Evolutionary conservation across 371 early-diverging fungal genomes (phyloP).

Genomic region (Mortierella sp.): DNA sequence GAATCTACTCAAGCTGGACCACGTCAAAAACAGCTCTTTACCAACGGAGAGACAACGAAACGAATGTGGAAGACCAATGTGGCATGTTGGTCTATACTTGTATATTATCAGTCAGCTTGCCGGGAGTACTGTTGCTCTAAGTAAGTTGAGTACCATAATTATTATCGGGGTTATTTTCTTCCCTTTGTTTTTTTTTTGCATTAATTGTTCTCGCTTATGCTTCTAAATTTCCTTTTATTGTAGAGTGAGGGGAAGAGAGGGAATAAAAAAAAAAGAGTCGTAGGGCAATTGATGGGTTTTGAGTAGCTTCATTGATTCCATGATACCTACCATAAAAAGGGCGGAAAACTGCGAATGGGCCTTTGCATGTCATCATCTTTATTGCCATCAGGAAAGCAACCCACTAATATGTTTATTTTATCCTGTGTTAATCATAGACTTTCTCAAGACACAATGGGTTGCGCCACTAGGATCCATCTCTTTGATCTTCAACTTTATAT

Average conservation of each 20-base stretch:
- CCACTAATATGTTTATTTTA: no score
- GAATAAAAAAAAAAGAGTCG: no score
- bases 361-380: no score
- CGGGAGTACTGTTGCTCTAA: conserved; percentile 75
- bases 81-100: conserved; percentile 79
- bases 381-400: no score
- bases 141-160: conserved; percentile 53
- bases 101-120: conserved; percentile 74
- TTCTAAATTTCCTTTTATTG: no score
- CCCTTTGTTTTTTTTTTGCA: not conserved
- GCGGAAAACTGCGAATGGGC: no score
- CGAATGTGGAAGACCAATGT: conserved; percentile 74
- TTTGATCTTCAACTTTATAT: conserved; percentile 77
- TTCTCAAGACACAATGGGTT: conserved; percentile 79
- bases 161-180: no score
- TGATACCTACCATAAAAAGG: no score
- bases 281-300: no score
- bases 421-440: conserved; percentile 58
- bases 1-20: conserved; percentile 76
- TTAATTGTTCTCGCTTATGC: not conserved
- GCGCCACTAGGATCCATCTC: conserved; percentile 79
- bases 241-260: no score
- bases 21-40: conserved; percentile 66
- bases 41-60: conserved; percentile 58
- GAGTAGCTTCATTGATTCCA: no score